Base-by-base conservation (phyloP, 1,284 basidiomycete genomes). In the Apiotrichum mycotoxinovorans region DNA sequence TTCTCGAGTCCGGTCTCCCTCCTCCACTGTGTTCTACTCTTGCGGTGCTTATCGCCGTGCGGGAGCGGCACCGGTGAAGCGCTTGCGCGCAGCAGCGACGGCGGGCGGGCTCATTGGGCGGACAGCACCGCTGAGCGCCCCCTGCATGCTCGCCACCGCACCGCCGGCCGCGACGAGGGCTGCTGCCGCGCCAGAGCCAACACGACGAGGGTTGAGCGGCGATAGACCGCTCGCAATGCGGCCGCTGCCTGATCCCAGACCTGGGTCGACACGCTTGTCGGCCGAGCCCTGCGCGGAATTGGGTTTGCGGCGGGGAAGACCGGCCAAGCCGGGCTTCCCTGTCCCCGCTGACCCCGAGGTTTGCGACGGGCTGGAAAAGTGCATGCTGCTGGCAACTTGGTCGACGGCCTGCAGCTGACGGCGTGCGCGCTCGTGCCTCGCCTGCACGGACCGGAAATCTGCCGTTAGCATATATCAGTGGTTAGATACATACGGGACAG, bases 381-480 rank as follows among this genome's bases (percentile, higher is more conserved):
- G 74, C 15, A 67, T 35, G 52, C 53, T 63, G 45, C 45, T 57
- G 17, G 57, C 54, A 8, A 26, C 50, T 26, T 61, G 25, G 64
- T 70, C 22, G 59, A 66, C 22, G 60, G 27, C 59, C 61, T 56
- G 67, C 30, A 72, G 65, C 49, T 69, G 84, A 48, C 91, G 81
- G 20, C 91, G 83, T 1, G 89, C 84, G 69, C 91, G 92, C 77
- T 95, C 91, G 70, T 95, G 91, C 62, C 85, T 86, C 26, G 82
- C 80, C 73, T 95, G 91, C 1, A 93, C 85, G 0, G 84, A 79
- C 22, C 91, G 85, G 80, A 94, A 94, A 74, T 79, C 73, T 74
- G 56, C n/a, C 14, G 35, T 41, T 25, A 56, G 48, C 33, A 26
- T 18, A 12, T 3, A 14, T 47, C 15, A 3, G 22, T 23, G 23